phyloP scores from a whole-genome alignment of 78 protist species.

The Capsaspora owczarzaki region DNA sequence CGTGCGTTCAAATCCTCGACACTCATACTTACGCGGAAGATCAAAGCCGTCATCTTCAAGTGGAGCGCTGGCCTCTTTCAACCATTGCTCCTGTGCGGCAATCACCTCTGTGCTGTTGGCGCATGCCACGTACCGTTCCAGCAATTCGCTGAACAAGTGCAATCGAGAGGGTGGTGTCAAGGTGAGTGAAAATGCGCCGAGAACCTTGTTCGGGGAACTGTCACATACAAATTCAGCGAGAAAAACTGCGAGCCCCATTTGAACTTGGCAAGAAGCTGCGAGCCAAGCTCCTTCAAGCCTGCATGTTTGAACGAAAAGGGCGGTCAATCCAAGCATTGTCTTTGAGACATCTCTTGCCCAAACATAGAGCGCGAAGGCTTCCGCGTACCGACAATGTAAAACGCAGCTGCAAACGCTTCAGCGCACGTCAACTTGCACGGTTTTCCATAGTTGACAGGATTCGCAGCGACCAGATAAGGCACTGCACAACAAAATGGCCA shows the following conservation, averaged over 20 bases:
- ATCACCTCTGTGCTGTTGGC: neutral
- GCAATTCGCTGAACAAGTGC: neutral
- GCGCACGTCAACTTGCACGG: slow-evolving; percentile 80
- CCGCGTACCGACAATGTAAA: slow-evolving; percentile 33
- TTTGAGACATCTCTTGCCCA: no score
- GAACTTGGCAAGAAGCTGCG: slow-evolving; percentile 57
- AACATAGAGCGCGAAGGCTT: no score
- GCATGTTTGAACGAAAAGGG: no score
- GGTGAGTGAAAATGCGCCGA: neutral
- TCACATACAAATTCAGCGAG: slow-evolving; percentile 43
- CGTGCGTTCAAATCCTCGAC: no score
- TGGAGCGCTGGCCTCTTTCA: neutral
- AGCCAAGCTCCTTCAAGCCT: slow-evolving; percentile 54
- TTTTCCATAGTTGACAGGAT: slow-evolving; percentile 92
- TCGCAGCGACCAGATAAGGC: slow-evolving; percentile 94
- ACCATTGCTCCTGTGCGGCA: neutral
- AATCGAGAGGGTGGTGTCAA: neutral
- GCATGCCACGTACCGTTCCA: neutral
- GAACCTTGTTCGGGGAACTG: neutral
- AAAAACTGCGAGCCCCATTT: slow-evolving; percentile 83
- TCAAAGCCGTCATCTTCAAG: slow-evolving; percentile 9
- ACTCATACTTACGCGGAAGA: neutral
- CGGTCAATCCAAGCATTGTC: no score
- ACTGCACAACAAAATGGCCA: slow-evolving; percentile 3
- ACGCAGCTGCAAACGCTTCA: slow-evolving; percentile 88